Percentiles rank a stretch among this genome's conserved stretches.
phyloP scores from a whole-genome alignment of 2,329 filamentous ascomycete species.

The Aureobasidium sp. region DNA sequence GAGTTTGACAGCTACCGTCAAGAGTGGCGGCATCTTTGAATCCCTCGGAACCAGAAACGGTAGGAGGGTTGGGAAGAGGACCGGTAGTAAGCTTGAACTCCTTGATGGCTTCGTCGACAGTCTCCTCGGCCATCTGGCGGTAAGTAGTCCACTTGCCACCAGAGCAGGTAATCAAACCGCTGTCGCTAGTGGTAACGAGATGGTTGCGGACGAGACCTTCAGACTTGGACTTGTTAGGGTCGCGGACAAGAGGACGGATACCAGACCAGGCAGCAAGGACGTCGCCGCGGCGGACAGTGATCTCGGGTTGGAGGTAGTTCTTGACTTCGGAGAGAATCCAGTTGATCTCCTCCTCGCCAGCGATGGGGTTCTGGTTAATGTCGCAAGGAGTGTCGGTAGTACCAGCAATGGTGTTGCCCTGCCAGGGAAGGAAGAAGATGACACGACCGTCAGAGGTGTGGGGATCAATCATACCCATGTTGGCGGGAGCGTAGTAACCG shows the following conservation, averaged over 20 bases:
- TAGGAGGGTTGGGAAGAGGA: constrained; percentile 46
- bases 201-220: constrained; percentile 84
- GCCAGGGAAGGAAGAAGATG: constrained; percentile 90
- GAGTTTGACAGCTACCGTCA: constrained; percentile 72
- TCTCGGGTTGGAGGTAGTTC: constrained; percentile 73
- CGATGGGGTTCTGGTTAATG: constrained; percentile 64
- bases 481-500: constrained; percentile 74
- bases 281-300: constrained; percentile 74
- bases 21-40: constrained; percentile 63
- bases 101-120: constrained; percentile 69
- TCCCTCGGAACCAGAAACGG: constrained; percentile 59
- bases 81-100: constrained; percentile 55
- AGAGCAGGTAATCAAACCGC: constrained; percentile 74
- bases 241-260: constrained; percentile 76
- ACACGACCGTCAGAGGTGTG: constrained; percentile 80
- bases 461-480: constrained; percentile 84
- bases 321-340: constrained; percentile 82
- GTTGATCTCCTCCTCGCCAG: constrained; percentile 74
- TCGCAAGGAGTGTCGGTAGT: constrained; percentile 72
- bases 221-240: constrained; percentile 77
- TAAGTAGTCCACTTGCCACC: constrained; percentile 93
- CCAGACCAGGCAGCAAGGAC: constrained; percentile 88
- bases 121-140: constrained; percentile 86
- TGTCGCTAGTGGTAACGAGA: constrained; percentile 68
- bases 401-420: constrained; percentile 84